Evolutionary conservation across 768 basidiomycete genomes (phyloP).

Genomic region (Rhodotorula paludigena): DNA sequence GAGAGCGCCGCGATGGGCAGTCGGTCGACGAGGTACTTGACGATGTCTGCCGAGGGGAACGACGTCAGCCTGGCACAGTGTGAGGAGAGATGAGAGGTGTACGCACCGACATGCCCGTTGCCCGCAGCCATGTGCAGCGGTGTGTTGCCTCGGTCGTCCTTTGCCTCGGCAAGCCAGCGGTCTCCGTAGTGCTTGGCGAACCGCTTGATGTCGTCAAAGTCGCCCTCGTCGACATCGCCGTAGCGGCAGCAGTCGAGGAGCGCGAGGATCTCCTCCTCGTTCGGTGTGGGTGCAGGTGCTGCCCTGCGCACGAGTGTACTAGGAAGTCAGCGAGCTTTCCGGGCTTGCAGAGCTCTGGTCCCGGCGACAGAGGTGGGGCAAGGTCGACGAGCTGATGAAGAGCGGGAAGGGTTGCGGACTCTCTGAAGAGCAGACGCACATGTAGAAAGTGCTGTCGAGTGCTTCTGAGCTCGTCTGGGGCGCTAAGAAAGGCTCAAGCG

Average conservation of each 20-base stretch:
- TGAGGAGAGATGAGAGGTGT: background rate
- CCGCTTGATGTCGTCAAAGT: slow-evolving; percentile 37
- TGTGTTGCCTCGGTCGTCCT: slow-evolving; percentile 43
- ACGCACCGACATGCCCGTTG: slow-evolving; percentile 43
- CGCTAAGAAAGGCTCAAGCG: no score
- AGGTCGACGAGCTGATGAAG: no score
- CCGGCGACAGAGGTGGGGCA: no score
- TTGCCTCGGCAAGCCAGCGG: slow-evolving; percentile 28
- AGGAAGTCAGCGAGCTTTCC: no score
- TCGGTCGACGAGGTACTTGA: slow-evolving; percentile 24
- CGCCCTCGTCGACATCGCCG: slow-evolving; percentile 40
- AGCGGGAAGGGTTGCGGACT: no score
- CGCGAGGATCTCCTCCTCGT: slow-evolving; percentile 42
- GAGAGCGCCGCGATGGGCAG: slow-evolving; percentile 22
- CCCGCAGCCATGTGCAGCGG: slow-evolving; percentile 43
- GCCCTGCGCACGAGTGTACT: background rate
- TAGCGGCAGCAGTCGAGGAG: slow-evolving; percentile 44
- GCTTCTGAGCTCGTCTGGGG: no score
- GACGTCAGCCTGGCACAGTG: background rate
- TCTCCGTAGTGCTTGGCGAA: slow-evolving; percentile 39
- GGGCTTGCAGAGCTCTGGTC: no score
- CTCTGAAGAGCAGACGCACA: no score
- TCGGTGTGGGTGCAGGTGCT: background rate
- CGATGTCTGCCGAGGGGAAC: slow-evolving; percentile 23
- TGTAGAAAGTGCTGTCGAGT: no score